Base-by-base conservation (phyloP, 345 rosid species). In the Euphorbia tirucalli region DNA sequence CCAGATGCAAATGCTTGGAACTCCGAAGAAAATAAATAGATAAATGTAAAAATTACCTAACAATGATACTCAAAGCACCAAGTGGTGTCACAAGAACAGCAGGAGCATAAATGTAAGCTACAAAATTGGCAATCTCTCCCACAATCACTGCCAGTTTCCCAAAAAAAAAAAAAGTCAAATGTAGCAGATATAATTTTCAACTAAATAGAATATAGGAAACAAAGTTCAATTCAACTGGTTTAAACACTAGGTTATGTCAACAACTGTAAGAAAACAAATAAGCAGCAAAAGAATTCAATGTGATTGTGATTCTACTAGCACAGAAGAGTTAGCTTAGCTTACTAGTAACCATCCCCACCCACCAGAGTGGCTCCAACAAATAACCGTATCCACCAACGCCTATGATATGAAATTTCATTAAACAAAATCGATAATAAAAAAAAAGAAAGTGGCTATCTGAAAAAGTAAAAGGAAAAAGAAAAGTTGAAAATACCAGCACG, bases 301-400 rank as follows among this genome's bases (percentile, higher is more conserved):
- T 4, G 63, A 15, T 15, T 59, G 31, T 25, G 41, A 41, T 2
- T 22, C 15, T 22, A 22, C 0, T 11, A 22, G 52, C 52, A 7
- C 18, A 11, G 52, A 56, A 56, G 27, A 24, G 65, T 13, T n/a
- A 8, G 46, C n/a, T 8, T 8, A 68, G 25, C n/a, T 59, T 78
- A 90, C 96, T 90, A 31, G 93, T 90, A 31, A 90, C 19, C 96
- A 90, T 88, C 79, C 96, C 96, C 13, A 88, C 32, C 96, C 96
- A 90, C 96, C 96, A 90, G 3, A 90, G 83, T 4, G 96, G 96
- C 84, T 90, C 91, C 81, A 85, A 77, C 80, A 90, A 73, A 72
- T 90, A 90, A 28, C 90, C 87, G 69, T 90, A 90, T 75, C 96
- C 96, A 35, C 96, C 96, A 54, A 80, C 83, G 72, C 93, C 96